These are phyloP conservation scores for Penicillium sp. DNA, from an alignment of 2,329 filamentous ascomycete genomes.

Conservation along the genomic window DNA sequence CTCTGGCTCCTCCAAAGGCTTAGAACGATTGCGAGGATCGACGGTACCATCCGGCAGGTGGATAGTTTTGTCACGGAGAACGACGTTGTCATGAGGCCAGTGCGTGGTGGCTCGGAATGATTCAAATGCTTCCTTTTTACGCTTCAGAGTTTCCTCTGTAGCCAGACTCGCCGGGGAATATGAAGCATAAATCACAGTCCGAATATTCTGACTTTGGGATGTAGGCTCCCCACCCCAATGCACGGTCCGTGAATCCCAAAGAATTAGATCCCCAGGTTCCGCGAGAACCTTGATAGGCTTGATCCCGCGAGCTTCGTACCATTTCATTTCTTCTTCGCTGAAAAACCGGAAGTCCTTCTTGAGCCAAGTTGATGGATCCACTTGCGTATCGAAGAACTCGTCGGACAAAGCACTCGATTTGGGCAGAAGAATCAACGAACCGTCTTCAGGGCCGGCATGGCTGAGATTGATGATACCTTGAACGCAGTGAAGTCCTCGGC, in stretches of 20 bases:
- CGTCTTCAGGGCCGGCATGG: slow-evolving; percentile 21
- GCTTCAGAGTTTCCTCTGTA: slow-evolving; percentile 4
- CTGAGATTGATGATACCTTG: slow-evolving; percentile 23
- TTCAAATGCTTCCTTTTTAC: slow-evolving; percentile 16
- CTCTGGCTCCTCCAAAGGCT: slow-evolving; percentile 13
- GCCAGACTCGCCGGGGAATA: slow-evolving; percentile 17
- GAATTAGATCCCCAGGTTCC: slow-evolving; percentile 46
- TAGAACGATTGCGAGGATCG: slow-evolving; percentile 11
- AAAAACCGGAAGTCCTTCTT: slow-evolving; percentile 24
- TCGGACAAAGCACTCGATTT: slow-evolving; percentile 27
- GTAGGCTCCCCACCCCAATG: slow-evolving; percentile 24
- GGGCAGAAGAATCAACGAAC: slow-evolving; percentile 17
- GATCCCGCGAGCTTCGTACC: slow-evolving; percentile 29
- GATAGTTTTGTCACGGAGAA: slow-evolving; percentile 8
- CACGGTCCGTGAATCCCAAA: slow-evolving; percentile 41
- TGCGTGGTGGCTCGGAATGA: slow-evolving; percentile 17
- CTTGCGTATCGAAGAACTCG: slow-evolving; percentile 34
- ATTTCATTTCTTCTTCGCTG: slow-evolving; percentile 27
- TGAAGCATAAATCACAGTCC: slow-evolving; percentile 24
- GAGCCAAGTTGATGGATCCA: slow-evolving; percentile 14
- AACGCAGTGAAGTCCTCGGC: slow-evolving; percentile 29
- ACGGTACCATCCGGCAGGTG: slow-evolving; percentile 12
- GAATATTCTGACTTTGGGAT: slow-evolving; percentile 15
- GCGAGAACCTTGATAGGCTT: slow-evolving; percentile 38
- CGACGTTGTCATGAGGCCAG: slow-evolving; percentile 21